Conservation (phyloP, 2,329 filamentous ascomycete genomes). For the Aspergillus sp. region DNA sequence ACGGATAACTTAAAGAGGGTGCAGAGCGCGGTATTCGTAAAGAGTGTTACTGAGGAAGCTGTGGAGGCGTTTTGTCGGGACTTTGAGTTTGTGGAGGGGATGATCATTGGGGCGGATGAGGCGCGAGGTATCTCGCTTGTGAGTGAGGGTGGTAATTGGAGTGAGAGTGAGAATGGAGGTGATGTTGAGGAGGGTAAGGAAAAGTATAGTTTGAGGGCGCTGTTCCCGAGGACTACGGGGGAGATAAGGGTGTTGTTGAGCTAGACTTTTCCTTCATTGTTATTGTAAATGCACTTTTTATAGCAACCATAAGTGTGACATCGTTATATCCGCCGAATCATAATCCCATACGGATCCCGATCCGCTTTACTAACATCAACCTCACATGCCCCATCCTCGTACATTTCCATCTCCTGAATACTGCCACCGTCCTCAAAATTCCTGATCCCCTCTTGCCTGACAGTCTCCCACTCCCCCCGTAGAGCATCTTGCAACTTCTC, state of each 20-base stretch:
- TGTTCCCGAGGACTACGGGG: slow-evolving; percentile 58
- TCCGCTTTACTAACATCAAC: slow-evolving; percentile 74
- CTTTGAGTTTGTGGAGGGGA: slow-evolving; percentile 65
- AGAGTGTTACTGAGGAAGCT: slow-evolving; percentile 73
- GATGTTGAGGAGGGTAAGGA: slow-evolving; percentile 24
- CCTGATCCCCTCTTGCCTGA: slow-evolving; percentile 38
- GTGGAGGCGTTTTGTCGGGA: slow-evolving; percentile 77
- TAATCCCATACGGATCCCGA: slow-evolving; percentile 79
- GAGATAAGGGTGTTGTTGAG: slow-evolving; percentile 60
- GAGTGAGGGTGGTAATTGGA: slow-evolving; percentile 19
- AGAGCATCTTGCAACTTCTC: slow-evolving; percentile 57
- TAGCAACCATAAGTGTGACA: no score
- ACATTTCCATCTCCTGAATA: slow-evolving; percentile 34
- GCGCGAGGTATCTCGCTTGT: slow-evolving; percentile 28
- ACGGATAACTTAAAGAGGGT: slow-evolving; percentile 71
- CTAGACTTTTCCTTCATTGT: slow-evolving; percentile 20
- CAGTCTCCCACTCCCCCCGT: slow-evolving; percentile 47
- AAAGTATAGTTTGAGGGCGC: slow-evolving; percentile 41
- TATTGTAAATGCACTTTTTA: no score
- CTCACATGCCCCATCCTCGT: slow-evolving; percentile 49
- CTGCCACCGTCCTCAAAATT: slow-evolving; percentile 23
- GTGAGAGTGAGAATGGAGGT: slow-evolving; percentile 12
- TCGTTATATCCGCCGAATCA: slow-evolving; percentile 33
- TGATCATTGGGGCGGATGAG: slow-evolving; percentile 55
- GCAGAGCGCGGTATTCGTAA: slow-evolving; percentile 63